Conservation (phyloP, 495 filamentous ascomycete genomes). For the Mytilinidion resinicola region DNA sequence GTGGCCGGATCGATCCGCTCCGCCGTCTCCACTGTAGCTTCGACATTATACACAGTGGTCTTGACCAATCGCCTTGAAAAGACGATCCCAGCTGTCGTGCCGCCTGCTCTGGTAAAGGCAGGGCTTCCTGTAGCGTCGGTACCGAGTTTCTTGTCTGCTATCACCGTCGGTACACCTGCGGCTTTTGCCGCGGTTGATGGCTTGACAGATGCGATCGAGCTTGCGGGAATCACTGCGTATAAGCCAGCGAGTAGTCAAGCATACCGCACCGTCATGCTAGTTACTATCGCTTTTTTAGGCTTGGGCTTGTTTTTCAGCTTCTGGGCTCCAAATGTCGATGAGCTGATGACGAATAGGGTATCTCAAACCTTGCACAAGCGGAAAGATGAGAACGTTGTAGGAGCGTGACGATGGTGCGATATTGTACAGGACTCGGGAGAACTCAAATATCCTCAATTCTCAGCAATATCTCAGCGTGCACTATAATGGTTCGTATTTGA, state of each 20-base stretch:
- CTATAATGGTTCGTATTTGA: too few relatives aligned
- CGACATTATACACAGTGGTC: slow-evolving; percentile 14
- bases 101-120: slow-evolving; percentile 6
- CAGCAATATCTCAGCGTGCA: too few relatives aligned
- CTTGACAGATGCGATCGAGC: slow-evolving; percentile 10
- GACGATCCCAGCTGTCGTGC: slow-evolving; percentile 12
- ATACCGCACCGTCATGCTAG: slow-evolving; percentile 22
- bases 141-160: slow-evolving; percentile 14
- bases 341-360: slow-evolving; percentile 6
- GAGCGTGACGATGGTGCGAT: too few relatives aligned
- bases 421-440: too few relatives aligned
- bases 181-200: slow-evolving; percentile 13
- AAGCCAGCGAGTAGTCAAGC: slow-evolving; percentile 14
- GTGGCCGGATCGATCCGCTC: background rate
- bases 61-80: slow-evolving; percentile 10
- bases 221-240: slow-evolving; percentile 13
- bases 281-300: slow-evolving; percentile 19
- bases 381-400: too few relatives aligned
- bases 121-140: slow-evolving; percentile 17
- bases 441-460: too few relatives aligned
- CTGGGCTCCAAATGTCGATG: slow-evolving; percentile 18
- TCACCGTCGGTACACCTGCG: slow-evolving; percentile 1
- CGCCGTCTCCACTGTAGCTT: background rate
- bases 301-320: slow-evolving; percentile 18
- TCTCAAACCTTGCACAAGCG: slow-evolving; percentile 5